These are phyloP conservation scores for Sporothrix mexicana DNA, from an alignment of 2,329 filamentous ascomycete genomes.

Conservation along the genomic window DNA sequence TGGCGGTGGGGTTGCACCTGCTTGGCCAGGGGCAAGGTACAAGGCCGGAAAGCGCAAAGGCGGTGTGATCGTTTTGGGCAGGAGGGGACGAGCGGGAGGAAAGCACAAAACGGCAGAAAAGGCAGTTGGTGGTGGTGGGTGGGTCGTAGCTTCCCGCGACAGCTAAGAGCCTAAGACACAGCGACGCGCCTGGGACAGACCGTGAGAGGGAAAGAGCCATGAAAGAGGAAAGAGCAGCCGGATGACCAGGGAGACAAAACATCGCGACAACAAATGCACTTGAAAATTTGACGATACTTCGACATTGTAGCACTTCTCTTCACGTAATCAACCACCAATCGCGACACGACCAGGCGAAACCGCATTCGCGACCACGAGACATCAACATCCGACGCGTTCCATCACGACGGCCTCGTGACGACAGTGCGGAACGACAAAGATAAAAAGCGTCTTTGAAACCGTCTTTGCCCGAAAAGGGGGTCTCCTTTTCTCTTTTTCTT, in stretches of 20 bases:
- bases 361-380: neutral
- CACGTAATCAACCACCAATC: too few relatives aligned
- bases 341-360: too few relatives aligned
- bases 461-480: too few relatives aligned
- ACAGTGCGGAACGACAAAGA: neutral
- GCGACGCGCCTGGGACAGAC: conserved; percentile 23
- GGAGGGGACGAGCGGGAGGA: neutral
- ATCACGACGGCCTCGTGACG: neutral
- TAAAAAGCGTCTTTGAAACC: neutral
- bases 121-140: neutral
- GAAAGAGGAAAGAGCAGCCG: conserved; percentile 14
- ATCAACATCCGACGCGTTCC: neutral
- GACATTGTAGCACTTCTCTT: too few relatives aligned
- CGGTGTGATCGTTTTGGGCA: conserved; percentile 30
- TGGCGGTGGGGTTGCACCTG: conserved; percentile 11
- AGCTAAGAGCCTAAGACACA: conserved; percentile 28
- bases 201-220: too few relatives aligned
- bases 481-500: too few relatives aligned
- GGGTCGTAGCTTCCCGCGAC: conserved; percentile 21
- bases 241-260: conserved; percentile 8
- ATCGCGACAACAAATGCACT: conserved; percentile 12
- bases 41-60: neutral
- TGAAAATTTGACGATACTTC: too few relatives aligned
- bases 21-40: conserved; percentile 2
- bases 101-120: conserved; percentile 18